Conservation (phyloP, 306 rosid species). For the Gynostemma pentaphyllum region DNA sequence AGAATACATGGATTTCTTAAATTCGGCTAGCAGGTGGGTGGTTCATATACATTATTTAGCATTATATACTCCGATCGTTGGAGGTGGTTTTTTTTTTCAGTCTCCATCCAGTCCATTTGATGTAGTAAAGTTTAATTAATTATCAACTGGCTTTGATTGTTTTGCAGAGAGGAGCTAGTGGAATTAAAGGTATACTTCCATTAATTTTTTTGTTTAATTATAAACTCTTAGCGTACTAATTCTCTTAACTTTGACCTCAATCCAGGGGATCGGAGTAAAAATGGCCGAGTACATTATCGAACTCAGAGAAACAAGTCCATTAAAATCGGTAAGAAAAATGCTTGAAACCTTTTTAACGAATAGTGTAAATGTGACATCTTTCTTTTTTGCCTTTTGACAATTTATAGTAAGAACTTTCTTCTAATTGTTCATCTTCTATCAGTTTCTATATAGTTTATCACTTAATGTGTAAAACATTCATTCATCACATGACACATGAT, state of each 20-base stretch:
- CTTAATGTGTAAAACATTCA: no score
- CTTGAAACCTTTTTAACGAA: neutral
- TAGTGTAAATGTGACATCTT: neutral
- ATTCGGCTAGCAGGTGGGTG: constrained; percentile 72
- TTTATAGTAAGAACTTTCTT: neutral
- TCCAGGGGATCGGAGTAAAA: constrained; percentile 77
- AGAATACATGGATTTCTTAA: constrained; percentile 67
- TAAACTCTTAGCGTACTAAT: neutral
- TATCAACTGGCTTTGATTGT: neutral
- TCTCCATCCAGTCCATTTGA: neutral
- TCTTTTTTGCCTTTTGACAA: neutral
- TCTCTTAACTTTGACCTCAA: constrained; percentile 4
- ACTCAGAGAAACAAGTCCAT: constrained; percentile 69
- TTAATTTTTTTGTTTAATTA: neutral
- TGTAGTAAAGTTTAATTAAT: neutral
- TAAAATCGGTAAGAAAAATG: constrained; percentile 54
- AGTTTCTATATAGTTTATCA: no score
- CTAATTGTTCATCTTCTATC: no score
- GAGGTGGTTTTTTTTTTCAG: neutral
- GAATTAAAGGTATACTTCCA: constrained; percentile 48
- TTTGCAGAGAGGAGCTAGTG: constrained; percentile 65
- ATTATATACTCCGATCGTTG: neutral
- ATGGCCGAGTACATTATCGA: constrained; percentile 76
- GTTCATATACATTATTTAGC: neutral
- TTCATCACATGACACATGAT: no score